phyloP scores from a whole-genome alignment of 306 rosid genomes.

The Hippophae gyantsensis region DNA sequence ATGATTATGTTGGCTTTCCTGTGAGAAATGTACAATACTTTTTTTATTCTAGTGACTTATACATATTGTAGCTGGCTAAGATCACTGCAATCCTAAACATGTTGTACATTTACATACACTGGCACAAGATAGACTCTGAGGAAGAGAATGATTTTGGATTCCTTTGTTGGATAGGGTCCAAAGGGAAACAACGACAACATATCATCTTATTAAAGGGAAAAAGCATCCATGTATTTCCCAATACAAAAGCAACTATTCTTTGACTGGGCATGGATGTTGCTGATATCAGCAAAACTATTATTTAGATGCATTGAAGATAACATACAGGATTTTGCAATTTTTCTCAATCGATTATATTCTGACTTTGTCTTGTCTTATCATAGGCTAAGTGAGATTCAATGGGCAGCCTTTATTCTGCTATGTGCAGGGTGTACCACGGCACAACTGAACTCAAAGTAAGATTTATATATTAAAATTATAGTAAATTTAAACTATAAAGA shows the following conservation, averaged over 20 bases:
- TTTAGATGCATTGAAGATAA: background rate
- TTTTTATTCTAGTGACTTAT: too few relatives aligned
- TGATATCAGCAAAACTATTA: background rate
- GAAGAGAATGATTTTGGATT: too few relatives aligned
- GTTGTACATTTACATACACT: too few relatives aligned
- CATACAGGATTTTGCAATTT: background rate
- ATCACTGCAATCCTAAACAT: too few relatives aligned
- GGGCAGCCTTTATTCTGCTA: conserved; percentile 94
- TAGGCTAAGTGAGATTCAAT: conserved; percentile 93
- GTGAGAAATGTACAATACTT: background rate
- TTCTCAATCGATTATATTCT: conserved; percentile 17
- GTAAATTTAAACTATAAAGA: too few relatives aligned
- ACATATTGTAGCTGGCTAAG: too few relatives aligned
- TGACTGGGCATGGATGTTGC: background rate
- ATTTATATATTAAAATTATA: background rate
- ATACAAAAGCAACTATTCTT: background rate
- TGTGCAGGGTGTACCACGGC: conserved; percentile 95
- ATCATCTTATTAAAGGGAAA: background rate
- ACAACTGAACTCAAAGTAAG: conserved; percentile 82
- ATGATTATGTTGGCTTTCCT: background rate
- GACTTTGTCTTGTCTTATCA: conserved; percentile 6
- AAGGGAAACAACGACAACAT: background rate
- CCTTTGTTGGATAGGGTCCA: too few relatives aligned
- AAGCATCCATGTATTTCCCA: background rate
- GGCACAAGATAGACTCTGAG: too few relatives aligned